phyloP scores from a whole-genome alignment of 1,284 basidiomycete genomes.

The Cryptococcus hybrid region DNA sequence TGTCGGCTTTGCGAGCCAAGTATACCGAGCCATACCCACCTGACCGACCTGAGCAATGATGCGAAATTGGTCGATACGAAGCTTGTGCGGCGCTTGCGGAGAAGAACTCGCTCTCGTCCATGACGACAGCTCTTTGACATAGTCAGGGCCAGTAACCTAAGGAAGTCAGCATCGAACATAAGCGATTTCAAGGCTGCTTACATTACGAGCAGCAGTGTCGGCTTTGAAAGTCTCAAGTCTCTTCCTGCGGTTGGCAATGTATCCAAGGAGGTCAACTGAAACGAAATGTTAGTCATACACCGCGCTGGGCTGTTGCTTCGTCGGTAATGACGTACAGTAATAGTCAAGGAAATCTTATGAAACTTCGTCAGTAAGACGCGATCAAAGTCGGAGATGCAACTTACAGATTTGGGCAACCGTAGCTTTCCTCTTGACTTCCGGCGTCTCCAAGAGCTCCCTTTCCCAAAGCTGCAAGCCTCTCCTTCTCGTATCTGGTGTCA shows the following conservation, averaged over 20 bases:
- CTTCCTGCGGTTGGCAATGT: conserved; percentile 78
- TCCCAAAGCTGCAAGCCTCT: conserved; percentile 69
- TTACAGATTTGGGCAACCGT: conserved; percentile 93
- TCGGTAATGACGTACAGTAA: conserved; percentile 57
- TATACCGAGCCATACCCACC: conserved; percentile 94
- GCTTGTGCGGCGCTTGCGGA: conserved; percentile 85
- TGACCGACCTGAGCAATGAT: conserved; percentile 97
- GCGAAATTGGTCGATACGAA: conserved; percentile 83
- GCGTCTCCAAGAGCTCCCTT: conserved; percentile 71
- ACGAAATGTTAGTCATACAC: not conserved
- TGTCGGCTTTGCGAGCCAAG: conserved; percentile 83
- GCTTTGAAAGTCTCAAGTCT: conserved; percentile 74
- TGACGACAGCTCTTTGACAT: conserved; percentile 77
- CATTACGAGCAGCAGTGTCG: conserved; percentile 69
- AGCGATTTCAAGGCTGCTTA: conserved; percentile 37
- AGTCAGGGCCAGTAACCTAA: conserved; percentile 58
- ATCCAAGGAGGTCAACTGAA: conserved; percentile 75
- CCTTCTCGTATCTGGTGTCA: conserved; percentile 29
- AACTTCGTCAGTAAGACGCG: not conserved
- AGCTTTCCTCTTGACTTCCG: conserved; percentile 87
- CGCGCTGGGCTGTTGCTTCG: not conserved
- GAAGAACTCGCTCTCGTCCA: conserved; percentile 87
- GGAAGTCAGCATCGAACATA: not conserved
- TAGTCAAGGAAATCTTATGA: conserved; percentile 83
- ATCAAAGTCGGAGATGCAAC: conserved; percentile 13